These are phyloP conservation scores for Mimosa pudica DNA, from an alignment of 306 rosid species.

Conservation along the genomic window DNA sequence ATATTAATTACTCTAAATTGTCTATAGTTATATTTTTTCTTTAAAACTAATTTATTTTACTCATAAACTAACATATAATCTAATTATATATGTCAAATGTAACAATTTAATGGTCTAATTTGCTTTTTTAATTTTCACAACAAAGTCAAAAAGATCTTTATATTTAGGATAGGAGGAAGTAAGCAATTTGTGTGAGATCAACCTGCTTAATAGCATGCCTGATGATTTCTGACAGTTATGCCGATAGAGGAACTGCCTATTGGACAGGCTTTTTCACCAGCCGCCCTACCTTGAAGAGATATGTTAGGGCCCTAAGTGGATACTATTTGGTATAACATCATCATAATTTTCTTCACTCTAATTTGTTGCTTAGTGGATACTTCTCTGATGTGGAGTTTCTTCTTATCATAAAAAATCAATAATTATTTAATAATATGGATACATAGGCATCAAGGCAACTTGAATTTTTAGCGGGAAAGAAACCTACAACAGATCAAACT, in stretches of 20 bases:
- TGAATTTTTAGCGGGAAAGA: slow-evolving; percentile 62
- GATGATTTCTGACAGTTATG: slow-evolving; percentile 63
- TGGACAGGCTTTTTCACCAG: slow-evolving; percentile 92
- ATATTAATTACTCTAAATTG: no score
- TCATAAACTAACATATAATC: no score
- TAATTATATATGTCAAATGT: no score
- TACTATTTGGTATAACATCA: slow-evolving; percentile 70
- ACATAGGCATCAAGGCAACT: slow-evolving; percentile 78
- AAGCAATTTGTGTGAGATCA: slow-evolving; percentile 10
- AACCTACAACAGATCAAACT: slow-evolving; percentile 38
- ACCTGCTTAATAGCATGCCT: slow-evolving; percentile 16
- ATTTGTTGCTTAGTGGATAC: slow-evolving; percentile 35
- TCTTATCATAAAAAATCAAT: not conserved
- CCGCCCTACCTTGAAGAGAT: slow-evolving; percentile 78
- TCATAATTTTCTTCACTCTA: not conserved
- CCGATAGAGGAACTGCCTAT: slow-evolving; percentile 63
- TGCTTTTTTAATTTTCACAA: no score
- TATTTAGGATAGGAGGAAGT: no score
- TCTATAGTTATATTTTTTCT: no score
- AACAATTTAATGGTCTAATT: no score
- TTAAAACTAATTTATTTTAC: no score
- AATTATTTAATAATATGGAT: slow-evolving; percentile 20
- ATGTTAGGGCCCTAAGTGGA: slow-evolving; percentile 72
- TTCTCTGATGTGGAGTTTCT: slow-evolving; percentile 27
- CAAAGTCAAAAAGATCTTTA: no score